Evolutionary conservation across 257 asterid species (phyloP).

Genomic region (Solanum bulbocastanum): DNA sequence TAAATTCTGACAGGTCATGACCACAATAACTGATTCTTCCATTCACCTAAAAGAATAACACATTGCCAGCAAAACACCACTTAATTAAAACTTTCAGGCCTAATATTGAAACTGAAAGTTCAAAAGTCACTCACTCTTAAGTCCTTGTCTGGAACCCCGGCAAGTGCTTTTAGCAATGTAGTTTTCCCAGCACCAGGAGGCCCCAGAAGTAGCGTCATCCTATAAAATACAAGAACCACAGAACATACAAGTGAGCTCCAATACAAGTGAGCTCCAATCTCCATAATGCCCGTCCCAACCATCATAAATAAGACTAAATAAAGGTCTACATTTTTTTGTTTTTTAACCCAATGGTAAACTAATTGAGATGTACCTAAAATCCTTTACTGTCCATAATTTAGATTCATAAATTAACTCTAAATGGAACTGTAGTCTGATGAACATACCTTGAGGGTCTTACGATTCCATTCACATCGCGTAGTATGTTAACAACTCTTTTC

Average conservation of each 20-base stretch:
- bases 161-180: constrained; percentile 63
- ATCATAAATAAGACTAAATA: neutral
- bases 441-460: constrained; percentile 81
- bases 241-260: neutral
- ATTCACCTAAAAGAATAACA: constrained; percentile 21
- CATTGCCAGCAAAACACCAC: neutral
- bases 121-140: constrained; percentile 23
- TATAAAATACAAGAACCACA: constrained; percentile 9
- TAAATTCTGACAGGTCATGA: constrained; percentile 65
- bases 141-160: constrained; percentile 60
- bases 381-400: neutral
- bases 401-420: neutral
- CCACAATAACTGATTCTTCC: constrained; percentile 86
- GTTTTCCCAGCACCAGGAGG: constrained; percentile 95
- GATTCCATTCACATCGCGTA: constrained; percentile 62
- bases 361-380: neutral
- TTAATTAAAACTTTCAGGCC: neutral
- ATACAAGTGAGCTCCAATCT: neutral
- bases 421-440: neutral
- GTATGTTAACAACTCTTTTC: constrained; percentile 66
- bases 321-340: neutral
- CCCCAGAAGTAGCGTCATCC: constrained; percentile 92
- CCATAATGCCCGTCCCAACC: neutral
- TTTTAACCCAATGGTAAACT: neutral
- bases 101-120: neutral